Base-by-base conservation (phyloP, 495 filamentous ascomycete genomes). In the Podospora pseudoanserina region DNA sequence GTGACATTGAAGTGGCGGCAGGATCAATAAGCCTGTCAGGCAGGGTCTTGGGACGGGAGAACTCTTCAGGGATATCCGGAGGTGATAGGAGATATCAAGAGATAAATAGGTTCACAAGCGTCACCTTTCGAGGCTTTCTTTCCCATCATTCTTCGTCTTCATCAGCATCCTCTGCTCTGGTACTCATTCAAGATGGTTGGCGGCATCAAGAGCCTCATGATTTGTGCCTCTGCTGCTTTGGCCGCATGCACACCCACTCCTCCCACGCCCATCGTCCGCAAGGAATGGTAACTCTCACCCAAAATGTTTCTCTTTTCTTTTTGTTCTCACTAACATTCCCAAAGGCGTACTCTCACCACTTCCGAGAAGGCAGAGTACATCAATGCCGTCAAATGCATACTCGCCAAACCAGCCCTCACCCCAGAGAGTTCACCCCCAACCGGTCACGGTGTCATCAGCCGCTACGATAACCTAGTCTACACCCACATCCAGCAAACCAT, bases 401-500 rank as follows among this genome's bases (percentile, higher is more conserved):
- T 73, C 30, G n/a, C 59, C 65, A 66, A 66, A 19, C 71, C 72
- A 2, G 39, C 72, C 27, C 56, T 69, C 15, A 73, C 69, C 32
- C 67, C 72, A 16, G 39, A 49, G 18, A 11, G 39, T 16, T 49
- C 39, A 5, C 20, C 62, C 26, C 66, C 68, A 66, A 4, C 39
- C 65, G 53, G 67, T 64, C 39, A 69, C 13, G 72, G 72, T 59
- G 67, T 71, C 53, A 13, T 71, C 67, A 66, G 67, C 0, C 70
- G 78, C 55, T 81, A 79, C 54, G 79, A 80, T 20, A 78, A 81
- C 57, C 69, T 81, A 16, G 72, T 79, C 53, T 79, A 77, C 59
- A 78, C 79, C 18, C 79, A 81, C 73, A 77, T 79, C 65, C 71
- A 73, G 28, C 72, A 79, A 57, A 79, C 79, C 5, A 66, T 71